phyloP scores from a whole-genome alignment of 129 eudicot genomes.

The Chrysanthemum makinoi region DNA sequence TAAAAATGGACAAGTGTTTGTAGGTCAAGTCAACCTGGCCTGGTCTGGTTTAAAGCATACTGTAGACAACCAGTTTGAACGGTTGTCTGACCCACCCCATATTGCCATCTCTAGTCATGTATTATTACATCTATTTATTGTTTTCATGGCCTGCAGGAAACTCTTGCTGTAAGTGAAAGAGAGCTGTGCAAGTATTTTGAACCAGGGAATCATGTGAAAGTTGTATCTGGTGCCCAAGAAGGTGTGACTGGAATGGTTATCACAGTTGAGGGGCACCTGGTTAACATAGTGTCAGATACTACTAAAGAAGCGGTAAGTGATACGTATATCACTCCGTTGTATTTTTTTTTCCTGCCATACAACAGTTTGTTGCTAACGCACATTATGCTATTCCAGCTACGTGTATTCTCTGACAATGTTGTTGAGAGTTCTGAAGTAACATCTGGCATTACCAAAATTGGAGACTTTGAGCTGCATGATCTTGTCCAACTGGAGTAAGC shows the following conservation, averaged over 20 bases:
- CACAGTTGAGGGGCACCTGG: slow-evolving; percentile 83
- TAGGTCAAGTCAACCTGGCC: too few relatives aligned
- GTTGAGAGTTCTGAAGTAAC: slow-evolving; percentile 99
- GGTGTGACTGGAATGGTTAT: slow-evolving; percentile 98
- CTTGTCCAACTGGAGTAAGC: slow-evolving; percentile 89
- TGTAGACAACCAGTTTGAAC: too few relatives aligned
- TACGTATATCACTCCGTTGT: not conserved
- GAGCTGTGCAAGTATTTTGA: slow-evolving; percentile 98
- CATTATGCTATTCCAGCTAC: slow-evolving; percentile 47
- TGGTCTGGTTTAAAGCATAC: too few relatives aligned
- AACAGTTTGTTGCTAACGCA: slow-evolving; percentile 1
- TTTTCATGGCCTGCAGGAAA: slow-evolving; percentile 42
- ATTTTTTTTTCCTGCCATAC: not conserved
- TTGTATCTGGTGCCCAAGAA: slow-evolving; percentile 83
- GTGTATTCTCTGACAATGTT: slow-evolving; percentile 92
- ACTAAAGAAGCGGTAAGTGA: slow-evolving; percentile 87
- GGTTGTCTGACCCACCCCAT: not conserved
- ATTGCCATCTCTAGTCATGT: not conserved
- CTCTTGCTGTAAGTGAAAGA: slow-evolving; percentile 77
- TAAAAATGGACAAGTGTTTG: too few relatives aligned
- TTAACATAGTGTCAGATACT: slow-evolving; percentile 82
- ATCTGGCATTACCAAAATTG: slow-evolving; percentile 81
- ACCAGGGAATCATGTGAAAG: slow-evolving; percentile 96
- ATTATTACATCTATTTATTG: slow-evolving; percentile 1
- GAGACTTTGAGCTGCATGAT: slow-evolving; percentile 96